These are phyloP conservation scores for Deinandra increscens DNA, from an alignment of 129 eudicot genomes.

Conservation along the genomic window DNA sequence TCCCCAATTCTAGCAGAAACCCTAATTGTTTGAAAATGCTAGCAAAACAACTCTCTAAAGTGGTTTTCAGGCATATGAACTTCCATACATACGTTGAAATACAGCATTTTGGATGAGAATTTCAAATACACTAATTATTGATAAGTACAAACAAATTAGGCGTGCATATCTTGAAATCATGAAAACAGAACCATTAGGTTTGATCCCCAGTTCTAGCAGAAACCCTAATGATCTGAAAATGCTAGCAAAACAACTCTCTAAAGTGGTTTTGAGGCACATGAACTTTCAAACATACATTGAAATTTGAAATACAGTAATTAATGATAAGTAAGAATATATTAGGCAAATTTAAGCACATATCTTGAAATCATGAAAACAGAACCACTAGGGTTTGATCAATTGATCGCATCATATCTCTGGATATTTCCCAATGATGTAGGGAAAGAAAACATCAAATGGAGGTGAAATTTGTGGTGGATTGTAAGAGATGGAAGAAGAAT, in stretches of 20 bases:
- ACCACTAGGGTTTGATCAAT: background rate
- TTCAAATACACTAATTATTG: slow-evolving; percentile 2
- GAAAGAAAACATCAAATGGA: background rate
- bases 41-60: background rate
- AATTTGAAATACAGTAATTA: background rate
- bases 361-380: slow-evolving; percentile 6
- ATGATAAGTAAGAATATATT: background rate
- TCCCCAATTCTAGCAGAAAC: background rate
- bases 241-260: background rate
- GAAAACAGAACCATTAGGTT: slow-evolving; percentile 7
- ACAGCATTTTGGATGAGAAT: too few relatives aligned
- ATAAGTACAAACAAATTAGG: background rate
- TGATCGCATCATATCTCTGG: too few relatives aligned
- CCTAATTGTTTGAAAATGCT: background rate
- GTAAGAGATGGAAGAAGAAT: background rate
- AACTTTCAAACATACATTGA: background rate
- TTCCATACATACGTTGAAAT: background rate
- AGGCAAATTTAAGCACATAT: too few relatives aligned
- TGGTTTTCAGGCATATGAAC: background rate
- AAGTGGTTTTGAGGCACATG: background rate
- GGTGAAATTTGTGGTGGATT: background rate
- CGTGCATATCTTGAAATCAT: background rate
- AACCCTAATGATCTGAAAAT: background rate
- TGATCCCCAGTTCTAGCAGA: background rate
- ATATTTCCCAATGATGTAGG: background rate